Base-by-base conservation (phyloP, 192 early-diverging fungal genomes). In the Dissophora globulifera region DNA sequence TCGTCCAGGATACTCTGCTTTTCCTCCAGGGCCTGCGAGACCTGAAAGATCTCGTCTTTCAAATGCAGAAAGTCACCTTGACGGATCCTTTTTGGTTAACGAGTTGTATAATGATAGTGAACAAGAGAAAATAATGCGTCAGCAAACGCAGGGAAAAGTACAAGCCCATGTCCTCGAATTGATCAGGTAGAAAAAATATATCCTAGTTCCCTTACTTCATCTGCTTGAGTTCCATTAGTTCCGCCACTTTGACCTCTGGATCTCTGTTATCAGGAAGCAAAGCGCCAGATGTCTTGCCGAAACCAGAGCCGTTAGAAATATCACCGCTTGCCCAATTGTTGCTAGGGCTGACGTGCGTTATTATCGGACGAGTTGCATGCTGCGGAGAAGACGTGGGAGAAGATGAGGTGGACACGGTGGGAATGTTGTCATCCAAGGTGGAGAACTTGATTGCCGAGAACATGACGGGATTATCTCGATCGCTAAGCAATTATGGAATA, bases 41-140 rank as follows among this genome's bases (percentile, higher is more conserved):
- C 48, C 22, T 67, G 63, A 19, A 57, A 35, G 19, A 76, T 59
- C 33, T 76, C 58, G 0, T 64, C 61, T 31, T 76, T 76, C 8
- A 76, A 12, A 35, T 76, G 72, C 17, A 67, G 49, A 2, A 76
- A 38, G 43, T 76, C 72, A 0, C 57, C 72, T 11, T 76, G 72
- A 10, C 72, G 50, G 15, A 67, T 60, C 43, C 72, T 76, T 40
- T n/a, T n/a, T n/a, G n/a, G n/a, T n/a, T n/a, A n/a, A n/a, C n/a
- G n/a, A n/a, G n/a, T n/a, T n/a, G n/a, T n/a, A n/a, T n/a, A n/a
- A n/a, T n/a, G n/a, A n/a, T n/a, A n/a, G n/a, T n/a, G n/a, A n/a
- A n/a, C n/a, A n/a, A n/a, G 43, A 45, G 43, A 45, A 45, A 45
- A 11, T 10, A 16, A 5, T 1, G 19, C 40, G 33, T 25, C 2